Evolutionary conservation across 163 green algal species (phyloP).

Genomic region (Chlamydomonas reinhardtii): DNA sequence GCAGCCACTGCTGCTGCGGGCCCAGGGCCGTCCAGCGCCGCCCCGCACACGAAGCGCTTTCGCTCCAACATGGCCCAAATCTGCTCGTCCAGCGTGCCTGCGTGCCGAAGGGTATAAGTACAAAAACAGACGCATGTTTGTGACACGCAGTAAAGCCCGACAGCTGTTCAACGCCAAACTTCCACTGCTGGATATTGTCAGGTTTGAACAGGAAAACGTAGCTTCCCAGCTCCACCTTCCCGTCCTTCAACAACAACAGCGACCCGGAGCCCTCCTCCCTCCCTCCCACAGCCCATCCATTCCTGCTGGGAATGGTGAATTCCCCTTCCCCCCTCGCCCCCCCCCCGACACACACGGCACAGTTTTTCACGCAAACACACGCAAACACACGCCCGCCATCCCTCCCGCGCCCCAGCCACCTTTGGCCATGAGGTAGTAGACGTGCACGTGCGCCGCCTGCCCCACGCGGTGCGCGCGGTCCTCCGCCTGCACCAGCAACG

Average conservation of each 20-base stretch:
- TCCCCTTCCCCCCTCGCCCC: no score
- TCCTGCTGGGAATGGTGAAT: no score
- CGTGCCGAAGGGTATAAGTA: neutral
- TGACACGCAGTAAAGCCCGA: no score
- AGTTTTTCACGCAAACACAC: neutral
- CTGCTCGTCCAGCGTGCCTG: slow-evolving; percentile 45
- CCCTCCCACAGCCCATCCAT: neutral
- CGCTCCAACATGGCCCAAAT: slow-evolving; percentile 39
- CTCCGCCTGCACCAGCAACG: slow-evolving; percentile 78
- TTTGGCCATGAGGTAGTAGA: slow-evolving; percentile 28
- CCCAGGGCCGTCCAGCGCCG: slow-evolving; percentile 2
- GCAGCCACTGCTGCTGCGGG: neutral
- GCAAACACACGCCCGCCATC: neutral
- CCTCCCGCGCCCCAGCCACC: neutral
- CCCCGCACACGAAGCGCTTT: slow-evolving; percentile 25
- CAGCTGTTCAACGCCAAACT: no score
- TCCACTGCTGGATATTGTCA: no score
- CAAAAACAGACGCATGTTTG: no score
- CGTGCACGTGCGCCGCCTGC: slow-evolving; percentile 41
- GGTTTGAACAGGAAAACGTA: no score
- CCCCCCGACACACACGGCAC: no score
- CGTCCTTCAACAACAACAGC: no score
- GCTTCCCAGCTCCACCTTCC: no score
- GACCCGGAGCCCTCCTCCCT: neutral
- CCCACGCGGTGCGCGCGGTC: slow-evolving; percentile 84